A percentile compares a stretch with the other conserved stretches of the same genome.
phyloP scores from a whole-genome alignment of 2,329 filamentous ascomycete genomes.

The Xylariaceae sp. region DNA sequence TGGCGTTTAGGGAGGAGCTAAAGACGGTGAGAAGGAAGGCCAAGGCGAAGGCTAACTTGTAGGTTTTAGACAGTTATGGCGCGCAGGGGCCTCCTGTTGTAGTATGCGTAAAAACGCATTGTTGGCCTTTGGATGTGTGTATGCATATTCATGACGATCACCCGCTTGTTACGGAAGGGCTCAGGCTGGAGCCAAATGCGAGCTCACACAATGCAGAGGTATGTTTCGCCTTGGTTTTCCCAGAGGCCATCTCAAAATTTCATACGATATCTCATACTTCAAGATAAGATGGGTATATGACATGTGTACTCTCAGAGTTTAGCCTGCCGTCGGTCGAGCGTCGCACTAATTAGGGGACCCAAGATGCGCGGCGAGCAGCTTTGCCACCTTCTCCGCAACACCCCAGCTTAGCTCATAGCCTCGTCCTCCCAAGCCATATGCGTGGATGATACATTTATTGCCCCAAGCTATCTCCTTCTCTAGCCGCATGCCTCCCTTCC shows the following conservation, averaged over 20 bases:
- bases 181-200: no score
- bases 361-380: constrained; percentile 44
- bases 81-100: no score
- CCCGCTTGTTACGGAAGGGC: no score
- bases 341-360: neutral
- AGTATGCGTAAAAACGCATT: no score
- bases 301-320: constrained; percentile 10
- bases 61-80: no score
- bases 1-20: constrained; percentile 53
- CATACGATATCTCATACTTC: no score
- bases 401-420: constrained; percentile 69
- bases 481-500: constrained; percentile 57
- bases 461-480: constrained; percentile 53
- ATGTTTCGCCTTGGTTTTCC: neutral
- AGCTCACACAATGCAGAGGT: no score
- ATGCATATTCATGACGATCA: neutral
- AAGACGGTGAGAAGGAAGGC: constrained; percentile 27
- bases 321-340: neutral
- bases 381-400: constrained; percentile 57
- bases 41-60: constrained; percentile 23
- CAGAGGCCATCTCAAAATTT: no score
- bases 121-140: neutral
- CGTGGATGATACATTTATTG: constrained; percentile 53
- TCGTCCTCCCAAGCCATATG: constrained; percentile 67
- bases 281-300: neutral